A percentile compares a stretch with the other conserved stretches of the same genome.
Conservation (phyloP, 2,329 filamentous ascomycete genomes). For the Aspergillus sp. region DNA sequence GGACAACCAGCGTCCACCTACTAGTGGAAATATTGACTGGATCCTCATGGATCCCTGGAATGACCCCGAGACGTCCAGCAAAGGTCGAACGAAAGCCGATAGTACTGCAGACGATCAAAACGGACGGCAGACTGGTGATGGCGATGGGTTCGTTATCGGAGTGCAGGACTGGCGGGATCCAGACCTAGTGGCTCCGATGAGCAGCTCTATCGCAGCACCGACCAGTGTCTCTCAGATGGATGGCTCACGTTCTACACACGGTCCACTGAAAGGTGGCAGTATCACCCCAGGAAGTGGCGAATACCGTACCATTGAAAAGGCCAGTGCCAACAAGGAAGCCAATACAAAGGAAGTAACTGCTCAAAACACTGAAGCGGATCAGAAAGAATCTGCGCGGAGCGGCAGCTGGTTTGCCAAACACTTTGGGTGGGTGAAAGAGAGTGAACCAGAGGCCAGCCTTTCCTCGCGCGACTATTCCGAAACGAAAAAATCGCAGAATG, state of each 20-base stretch:
- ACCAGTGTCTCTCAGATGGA: constrained; percentile 24
- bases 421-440: constrained; percentile 28
- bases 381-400: too few species aligned
- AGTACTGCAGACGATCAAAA: constrained; percentile 21
- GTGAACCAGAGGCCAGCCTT: constrained; percentile 12
- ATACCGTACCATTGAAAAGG: constrained; percentile 52
- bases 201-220: constrained; percentile 20
- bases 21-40: constrained; percentile 73
- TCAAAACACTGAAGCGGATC: not conserved
- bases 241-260: constrained; percentile 25
- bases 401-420: constrained; percentile 35
- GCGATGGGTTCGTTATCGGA: constrained; percentile 74
- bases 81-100: constrained; percentile 12
- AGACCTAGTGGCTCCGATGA: constrained; percentile 58
- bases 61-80: constrained; percentile 41
- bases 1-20: constrained; percentile 65
- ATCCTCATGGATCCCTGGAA: constrained; percentile 65
- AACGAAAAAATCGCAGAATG: constrained; percentile 13
- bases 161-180: constrained; percentile 84
- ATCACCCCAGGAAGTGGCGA: constrained; percentile 72
- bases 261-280: constrained; percentile 59
- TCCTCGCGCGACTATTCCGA: constrained; percentile 15
- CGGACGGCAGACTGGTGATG: constrained; percentile 29
- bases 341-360: constrained; percentile 11
- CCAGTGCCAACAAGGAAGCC: constrained; percentile 15